Evolutionary conservation across 2,329 filamentous ascomycete species (phyloP), one percentile per base, ranked within the genome.

Genomic region (Tolypocladium amazonense): DNA sequence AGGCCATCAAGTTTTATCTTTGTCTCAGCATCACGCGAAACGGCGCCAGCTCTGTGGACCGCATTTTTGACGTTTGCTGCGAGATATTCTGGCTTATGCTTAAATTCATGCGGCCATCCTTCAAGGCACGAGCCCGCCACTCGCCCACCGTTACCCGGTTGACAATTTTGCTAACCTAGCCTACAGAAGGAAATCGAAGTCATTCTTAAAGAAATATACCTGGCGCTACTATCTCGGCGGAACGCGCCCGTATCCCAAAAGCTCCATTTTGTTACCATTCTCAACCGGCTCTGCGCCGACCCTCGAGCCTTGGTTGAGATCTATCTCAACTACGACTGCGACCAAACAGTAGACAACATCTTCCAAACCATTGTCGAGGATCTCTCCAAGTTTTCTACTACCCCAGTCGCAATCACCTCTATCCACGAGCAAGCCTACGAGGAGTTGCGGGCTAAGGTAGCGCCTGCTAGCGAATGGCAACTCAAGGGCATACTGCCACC

Each of bases 61-160:
- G 85, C 65, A 92, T 99, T 0, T 99, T 97, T 69, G 93, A 97
- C 70, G 91, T 97, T 50, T 93, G 90, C 72, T 92, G 90, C 68
- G 94, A 99, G 72, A 96, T 97, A 37, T 99, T 99, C 72, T 99
- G 92, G 92, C 80, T 97, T 60, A 96, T 97, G 88, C 77, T 97
- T 52, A 96, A 95, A 72, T 88, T 91, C 67, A 89, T 99, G 85
- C 86, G 95, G 62, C 88, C 94, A 2, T 88, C 92, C 63, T 89
- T 99, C 75, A 99, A 99, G 86, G 88, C 88, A 69, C 62, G 81
- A 38, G 45, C 15, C n/a, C 18, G 7, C 7, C 20, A n/a, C 27
- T 35, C 39, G 41, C 18, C 33, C 38, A 7, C 18, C 27, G 50
- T 4, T 7, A 2, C 3, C 6, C 15, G 27, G 2, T 53, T 25